Base-by-base conservation (phyloP, 768 basidiomycete species). In the Tremella yokohamensis region DNA sequence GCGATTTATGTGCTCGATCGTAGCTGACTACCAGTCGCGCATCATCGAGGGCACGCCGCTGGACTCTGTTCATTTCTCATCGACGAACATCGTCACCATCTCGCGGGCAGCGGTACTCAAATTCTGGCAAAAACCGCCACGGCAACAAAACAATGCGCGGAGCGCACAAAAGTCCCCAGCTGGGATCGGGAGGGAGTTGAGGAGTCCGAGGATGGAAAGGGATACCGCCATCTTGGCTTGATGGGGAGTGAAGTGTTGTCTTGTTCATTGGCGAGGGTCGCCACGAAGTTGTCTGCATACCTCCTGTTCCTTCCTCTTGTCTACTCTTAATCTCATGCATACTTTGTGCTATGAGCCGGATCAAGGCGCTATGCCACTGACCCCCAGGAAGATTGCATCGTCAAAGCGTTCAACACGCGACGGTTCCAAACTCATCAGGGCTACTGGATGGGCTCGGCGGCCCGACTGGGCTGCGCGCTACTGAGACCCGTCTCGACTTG, bases 31-130 rank as follows among this genome's bases (percentile, higher is more conserved):
- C 37, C 68, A 91, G 88, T 81, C 88, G 29, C 93, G 94, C 72
- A 82, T 84, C 13, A 80, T 93, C 22, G 91, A 92, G 58, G 81
- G 83, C 55, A 90, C 92, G 65, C 80, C 93, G 49, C 81, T 93
- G 22, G 83, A 87, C 4, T 82, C 81, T 37, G 72, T 94, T n/a
- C 74, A 81, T 11, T 90, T 94, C 77, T 81, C 90, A n/a, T 85
- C 87, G 1, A 84, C 85, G 1, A 84, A 83, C 20, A 77, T 99
- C 19, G 74, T 94, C 25, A 92, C 90, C 0, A 82, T 85, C n/a
- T 86, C 85, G 2, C 87, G 88, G 67, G 77, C 77, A 1, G 90
- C 90, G 0, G 81, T 84, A 54, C 82, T 94, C 66, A 90, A 86
- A 74, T 79, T 91, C 53, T 98, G 90, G 89, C 60, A 68, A 19